Evolutionary conservation across 805 yeast species (phyloP), one percentile per base, ranked within the genome.

Genomic region (Jamesozyma hellenica): DNA sequence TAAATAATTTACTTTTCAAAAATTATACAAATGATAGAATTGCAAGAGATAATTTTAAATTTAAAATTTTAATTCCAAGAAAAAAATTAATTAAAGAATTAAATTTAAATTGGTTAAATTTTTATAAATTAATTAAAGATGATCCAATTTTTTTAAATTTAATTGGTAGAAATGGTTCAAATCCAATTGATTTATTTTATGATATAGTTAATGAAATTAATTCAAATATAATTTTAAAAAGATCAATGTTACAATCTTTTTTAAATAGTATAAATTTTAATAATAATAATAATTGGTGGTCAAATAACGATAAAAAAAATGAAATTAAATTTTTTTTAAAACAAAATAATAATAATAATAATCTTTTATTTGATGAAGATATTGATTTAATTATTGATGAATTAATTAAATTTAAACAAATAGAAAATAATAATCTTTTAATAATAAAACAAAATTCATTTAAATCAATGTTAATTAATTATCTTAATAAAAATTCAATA

Each of bases 91-190:
- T 45, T n/a, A 12, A 27, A 42, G 47, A 2, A 61, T 79, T 19
- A 56, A 57, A 7, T 76, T 82, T 1, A 70, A 65, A 60, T 37
- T 86, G 94, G 79, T 61, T 58, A 35, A 79, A 79, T 18, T 51
- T 83, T 2, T 67, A 73, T 32, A 63, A 70, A 0, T 43, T 52
- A 4, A 49, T 85, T 1, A 74, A 74, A 42, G 70, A 72, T 26
- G 81, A 79, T 44, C 66, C 65, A 34, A 61, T 74, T 13, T 86
- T 81, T 52, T 50, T 72, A 13, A 74, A 70, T 17, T 46, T 86
- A 28, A 67, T 86, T 41, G 95, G 94, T 0, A 69, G 87, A 39
- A 67, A 72, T 34, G 95, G 95, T 0, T 85, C 95, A 0, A 70
- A 77, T 1, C 81, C 95, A 1, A 52, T 79, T 32, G 94, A 86